A percentile compares a stretch with the other conserved stretches of the same genome.
These are phyloP conservation scores for Emericellopsis cladophorae DNA, from an alignment of 2,329 filamentous ascomycete genomes.

Conservation along the genomic window DNA sequence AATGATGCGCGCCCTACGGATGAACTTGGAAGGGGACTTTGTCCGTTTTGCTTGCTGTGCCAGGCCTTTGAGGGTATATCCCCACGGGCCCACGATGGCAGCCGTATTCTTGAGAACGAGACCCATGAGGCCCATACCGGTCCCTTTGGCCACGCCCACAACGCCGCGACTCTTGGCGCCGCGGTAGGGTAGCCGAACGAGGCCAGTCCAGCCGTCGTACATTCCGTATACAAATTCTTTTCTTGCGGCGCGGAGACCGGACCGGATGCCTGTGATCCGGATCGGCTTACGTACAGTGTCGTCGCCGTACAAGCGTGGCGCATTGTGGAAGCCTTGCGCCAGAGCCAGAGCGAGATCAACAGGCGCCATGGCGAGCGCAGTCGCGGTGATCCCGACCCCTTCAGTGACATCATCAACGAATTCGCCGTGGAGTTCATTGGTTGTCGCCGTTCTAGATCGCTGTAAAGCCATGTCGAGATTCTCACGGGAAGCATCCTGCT, in stretches of 20 bases:
- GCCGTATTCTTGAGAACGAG: constrained; percentile 53
- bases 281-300: constrained; percentile 52
- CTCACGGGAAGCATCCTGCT: constrained; percentile 2
- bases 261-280: constrained; percentile 52
- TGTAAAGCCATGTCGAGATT: neutral
- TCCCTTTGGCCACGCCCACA: constrained; percentile 34
- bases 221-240: constrained; percentile 50
- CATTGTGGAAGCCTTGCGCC: constrained; percentile 60
- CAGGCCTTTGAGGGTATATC: constrained; percentile 51
- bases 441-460: neutral
- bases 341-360: constrained; percentile 48
- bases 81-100: constrained; percentile 45
- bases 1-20: constrained; percentile 44
- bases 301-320: constrained; percentile 57
- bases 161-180: constrained; percentile 42
- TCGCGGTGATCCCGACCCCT: constrained; percentile 35
- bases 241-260: constrained; percentile 47
- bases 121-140: constrained; percentile 51
- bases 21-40: constrained; percentile 36
- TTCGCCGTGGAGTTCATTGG: constrained; percentile 16
- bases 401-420: constrained; percentile 37
- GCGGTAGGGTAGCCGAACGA: constrained; percentile 45
- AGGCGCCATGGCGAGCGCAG: constrained; percentile 41
- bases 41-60: constrained; percentile 44
- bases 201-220: constrained; percentile 51